Conservation (phyloP, 2,329 filamentous ascomycete genomes). For the Tolypocladium ophioglossoides region DNA sequence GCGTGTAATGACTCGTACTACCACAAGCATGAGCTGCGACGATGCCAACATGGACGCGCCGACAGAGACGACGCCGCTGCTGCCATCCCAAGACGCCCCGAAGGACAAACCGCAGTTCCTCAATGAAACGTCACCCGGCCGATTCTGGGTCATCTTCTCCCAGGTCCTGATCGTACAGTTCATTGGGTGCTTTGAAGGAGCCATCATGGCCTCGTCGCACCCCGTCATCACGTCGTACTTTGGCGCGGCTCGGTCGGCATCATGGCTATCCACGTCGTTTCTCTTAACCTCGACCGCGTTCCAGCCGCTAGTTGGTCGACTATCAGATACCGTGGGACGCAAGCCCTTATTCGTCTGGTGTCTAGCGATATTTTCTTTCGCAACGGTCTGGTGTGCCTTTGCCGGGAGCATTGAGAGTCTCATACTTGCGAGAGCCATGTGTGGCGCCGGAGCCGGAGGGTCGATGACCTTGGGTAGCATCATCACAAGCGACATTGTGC, state of each 20-base stretch:
- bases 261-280: slow-evolving; percentile 74
- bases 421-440: slow-evolving; percentile 59
- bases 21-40: too few relatives aligned
- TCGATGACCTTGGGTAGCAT: slow-evolving; percentile 59
- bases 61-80: too few relatives aligned
- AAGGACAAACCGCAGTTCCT: slow-evolving; percentile 12
- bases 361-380: slow-evolving; percentile 50
- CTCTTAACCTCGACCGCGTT: slow-evolving; percentile 66
- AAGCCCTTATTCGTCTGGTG: slow-evolving; percentile 55
- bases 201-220: slow-evolving; percentile 72
- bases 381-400: slow-evolving; percentile 59
- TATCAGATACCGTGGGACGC: slow-evolving; percentile 65
- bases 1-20: too few relatives aligned
- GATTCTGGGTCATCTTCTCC: slow-evolving; percentile 54
- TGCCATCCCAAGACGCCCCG: too few relatives aligned
- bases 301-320: slow-evolving; percentile 61
- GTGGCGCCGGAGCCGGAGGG: slow-evolving; percentile 64
- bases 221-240: slow-evolving; percentile 77
- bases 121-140: slow-evolving; percentile 31
- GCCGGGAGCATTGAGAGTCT: slow-evolving; percentile 57
- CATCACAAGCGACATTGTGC: slow-evolving; percentile 65
- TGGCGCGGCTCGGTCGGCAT: slow-evolving; percentile 64
- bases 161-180: slow-evolving; percentile 47
- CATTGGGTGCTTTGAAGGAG: slow-evolving; percentile 59
- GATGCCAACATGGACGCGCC: too few relatives aligned